Evolutionary conservation across 306 rosid genomes (phyloP), one percentile per base, ranked within the genome.

Genomic region (Pterocarpus macrocarpus): DNA sequence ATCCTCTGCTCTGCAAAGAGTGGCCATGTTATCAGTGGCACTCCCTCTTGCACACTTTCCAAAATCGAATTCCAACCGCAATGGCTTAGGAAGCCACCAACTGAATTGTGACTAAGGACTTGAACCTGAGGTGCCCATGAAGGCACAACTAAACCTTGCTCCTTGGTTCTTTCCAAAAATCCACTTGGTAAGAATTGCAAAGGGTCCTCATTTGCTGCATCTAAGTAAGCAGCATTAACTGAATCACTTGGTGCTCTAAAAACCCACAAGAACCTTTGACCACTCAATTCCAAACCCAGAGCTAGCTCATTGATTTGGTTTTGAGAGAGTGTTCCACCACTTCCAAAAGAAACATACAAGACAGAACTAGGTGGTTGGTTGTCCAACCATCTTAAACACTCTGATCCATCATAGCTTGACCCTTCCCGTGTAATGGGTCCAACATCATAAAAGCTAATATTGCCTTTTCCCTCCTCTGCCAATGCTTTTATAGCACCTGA

Each of bases 301-400:
- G 89, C 89, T 2, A 82, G 15, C 30, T 86, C 89, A 17, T 82
- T 49, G 69, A 70, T 59, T 39, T 82, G 86, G 7, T 44, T 38
- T 47, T 86, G 89, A 64, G 84, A 30, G 12, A 86, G 77, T n/a
- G 89, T 86, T 61, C 89, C 86, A 32, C 89, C 89, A 56, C 89
- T 86, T 35, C 89, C 89, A 39, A 82, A 86, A 12, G 84, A 79
- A 56, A 82, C 80, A 79, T 82, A 82, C 66, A 86, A 35, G 13
- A 86, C 86, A 14, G 80, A 86, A 47, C 16, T 13, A 4, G 64
- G 73, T 6, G 82, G 64, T 8, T 86, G 84, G 1, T 57, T 63
- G 4, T 86, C 52, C 35, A 86, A 8, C 86, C 89, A 86, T 47
- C 45, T 69, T 8, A 86, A 75, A 64, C 84, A 75, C 1, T 12